Percentiles rank a stretch among this genome's conserved stretches.
phyloP scores from a whole-genome alignment of 306 rosid genomes.

The Rosa rugosa region DNA sequence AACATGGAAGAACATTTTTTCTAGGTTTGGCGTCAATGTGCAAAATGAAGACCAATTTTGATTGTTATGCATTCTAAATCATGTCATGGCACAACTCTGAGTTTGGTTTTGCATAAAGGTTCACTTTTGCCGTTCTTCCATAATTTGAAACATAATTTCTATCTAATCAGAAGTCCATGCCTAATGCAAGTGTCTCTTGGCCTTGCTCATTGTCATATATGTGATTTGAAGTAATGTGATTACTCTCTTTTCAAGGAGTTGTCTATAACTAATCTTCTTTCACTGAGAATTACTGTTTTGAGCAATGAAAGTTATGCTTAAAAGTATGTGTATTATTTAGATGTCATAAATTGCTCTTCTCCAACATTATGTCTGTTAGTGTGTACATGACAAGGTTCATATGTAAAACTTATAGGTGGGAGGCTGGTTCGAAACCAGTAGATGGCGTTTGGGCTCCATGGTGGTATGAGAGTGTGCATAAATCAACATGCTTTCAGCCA shows the following conservation, averaged over 20 bases:
- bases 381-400: slow-evolving; percentile 23
- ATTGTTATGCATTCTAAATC: background rate
- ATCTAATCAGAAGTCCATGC: background rate
- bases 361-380: background rate
- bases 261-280: background rate
- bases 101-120: background rate
- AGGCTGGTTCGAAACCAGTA: slow-evolving; percentile 70
- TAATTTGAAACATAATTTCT: background rate
- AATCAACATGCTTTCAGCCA: slow-evolving; percentile 59
- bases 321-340: background rate
- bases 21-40: background rate
- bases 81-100: background rate
- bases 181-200: background rate
- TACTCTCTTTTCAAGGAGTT: background rate
- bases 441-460: slow-evolving; percentile 91
- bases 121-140: background rate
- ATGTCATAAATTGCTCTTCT: background rate
- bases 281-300: background rate
- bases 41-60: background rate
- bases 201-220: background rate
- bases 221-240: background rate
- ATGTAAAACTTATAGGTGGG: slow-evolving; percentile 63
- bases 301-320: background rate
- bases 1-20: background rate
- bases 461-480: slow-evolving; percentile 68